Percentiles rank a stretch among this genome's conserved stretches.
Conservation (phyloP, 805 yeast genomes). For the Ogataea populi-albae region DNA sequence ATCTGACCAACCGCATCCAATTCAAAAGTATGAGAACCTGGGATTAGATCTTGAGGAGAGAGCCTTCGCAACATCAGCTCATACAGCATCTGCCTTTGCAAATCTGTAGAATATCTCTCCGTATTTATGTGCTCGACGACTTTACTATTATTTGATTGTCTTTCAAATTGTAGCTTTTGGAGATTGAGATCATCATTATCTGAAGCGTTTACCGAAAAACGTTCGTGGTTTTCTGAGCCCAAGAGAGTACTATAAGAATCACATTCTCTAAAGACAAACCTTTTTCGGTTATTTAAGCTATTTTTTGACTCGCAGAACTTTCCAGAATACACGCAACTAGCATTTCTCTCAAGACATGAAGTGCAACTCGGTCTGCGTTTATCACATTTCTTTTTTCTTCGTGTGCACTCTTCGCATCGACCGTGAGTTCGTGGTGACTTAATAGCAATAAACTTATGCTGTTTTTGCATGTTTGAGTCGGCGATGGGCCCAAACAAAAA, state of each 20-base stretch:
- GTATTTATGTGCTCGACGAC: background rate
- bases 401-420: constrained; percentile 35
- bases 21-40: no score
- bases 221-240: background rate
- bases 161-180: background rate
- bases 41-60: no score
- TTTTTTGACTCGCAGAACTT: background rate
- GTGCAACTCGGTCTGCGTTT: constrained; percentile 44
- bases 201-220: background rate
- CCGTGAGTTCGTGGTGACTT: constrained; percentile 17
- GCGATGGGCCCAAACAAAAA: no score
- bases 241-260: background rate
- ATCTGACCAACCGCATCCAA: constrained; percentile 9
- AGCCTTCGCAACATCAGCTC: no score
- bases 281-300: no score
- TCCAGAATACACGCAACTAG: constrained; percentile 38
- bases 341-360: constrained; percentile 42
- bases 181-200: background rate
- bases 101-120: background rate
- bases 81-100: background rate
- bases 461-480: background rate
- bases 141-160: background rate
- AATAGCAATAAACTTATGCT: constrained; percentile 11
- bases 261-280: no score
- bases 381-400: constrained; percentile 48